Base-by-base conservation (phyloP, 305 asterid genomes). In the Fraxinus velutina region DNA sequence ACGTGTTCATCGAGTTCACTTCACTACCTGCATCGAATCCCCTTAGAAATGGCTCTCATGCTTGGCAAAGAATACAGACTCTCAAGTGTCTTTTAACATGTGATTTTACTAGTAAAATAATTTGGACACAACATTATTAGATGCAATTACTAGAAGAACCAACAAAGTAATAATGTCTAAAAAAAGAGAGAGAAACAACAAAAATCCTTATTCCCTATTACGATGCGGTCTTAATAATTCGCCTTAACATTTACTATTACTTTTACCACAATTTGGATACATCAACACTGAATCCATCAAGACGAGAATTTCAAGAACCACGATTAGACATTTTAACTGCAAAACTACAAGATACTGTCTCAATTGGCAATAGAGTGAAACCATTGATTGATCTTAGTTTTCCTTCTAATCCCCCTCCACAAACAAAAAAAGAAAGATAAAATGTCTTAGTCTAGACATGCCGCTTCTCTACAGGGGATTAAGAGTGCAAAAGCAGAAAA, bases 391-490 rank as follows among this genome's bases (percentile, higher is more conserved):
- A 37, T 32, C 42, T 79, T 75, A 3, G 17, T 62, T 62, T 8
- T 32, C 33, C 72, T 62, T 62, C 34, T 62, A 22, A 22, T 21
- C 32, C n/a, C 33, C 72, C 72, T 62, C 72, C 72, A 62, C 72
- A 62, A 62, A 21, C 7, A 22, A 64, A 21, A 62, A 64, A 62
- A 24, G 30, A 21, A 8, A 19, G 4, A n/a, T 24, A 60, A 60
- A 34, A 34, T 34, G 36, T 33, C 36, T 33, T 33, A 33, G 13
- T 22, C 42, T 74, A 81, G 72, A 44, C 2, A 32, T 21, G 76
- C 17, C 47, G 47, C 75, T 77, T 75, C 75, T 33, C 81, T 68
- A 36, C 33, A 42, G 44, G 36, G 76, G 66, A 44, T 15, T 73
- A 64, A 66, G 62, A 73, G 8, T 30, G 39, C 75, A 37, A 81